Evolutionary conservation across 2,329 filamentous ascomycete genomes (phyloP).

Genomic region (Alternaria sp.): DNA sequence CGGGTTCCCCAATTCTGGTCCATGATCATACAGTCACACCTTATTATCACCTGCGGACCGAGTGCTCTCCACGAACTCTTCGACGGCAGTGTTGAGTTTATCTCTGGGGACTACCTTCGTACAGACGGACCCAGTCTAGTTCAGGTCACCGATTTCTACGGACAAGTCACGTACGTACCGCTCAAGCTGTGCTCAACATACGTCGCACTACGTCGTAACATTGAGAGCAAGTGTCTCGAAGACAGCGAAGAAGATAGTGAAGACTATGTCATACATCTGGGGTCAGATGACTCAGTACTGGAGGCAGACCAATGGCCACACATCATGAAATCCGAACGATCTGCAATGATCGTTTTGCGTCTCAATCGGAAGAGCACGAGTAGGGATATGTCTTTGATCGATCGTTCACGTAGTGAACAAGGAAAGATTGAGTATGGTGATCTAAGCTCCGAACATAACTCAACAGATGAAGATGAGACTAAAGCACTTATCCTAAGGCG

Average conservation of each 20-base stretch:
- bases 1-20: neutral
- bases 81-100: neutral
- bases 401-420: neutral
- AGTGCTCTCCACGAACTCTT: neutral
- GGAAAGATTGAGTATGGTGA: neutral
- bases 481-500: neutral
- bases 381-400: neutral
- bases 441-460: neutral
- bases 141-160: neutral
- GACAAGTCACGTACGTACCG: neutral
- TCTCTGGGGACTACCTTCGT: neutral
- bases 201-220: neutral
- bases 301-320: neutral
- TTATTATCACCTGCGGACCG: neutral
- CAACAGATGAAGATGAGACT: neutral
- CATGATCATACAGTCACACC: neutral
- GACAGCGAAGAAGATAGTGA: neutral
- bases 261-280: neutral
- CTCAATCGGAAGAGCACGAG: neutral
- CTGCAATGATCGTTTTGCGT: neutral
- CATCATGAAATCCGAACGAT: neutral
- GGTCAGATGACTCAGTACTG: neutral
- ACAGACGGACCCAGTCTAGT: neutral
- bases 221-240: neutral
- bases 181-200: neutral